Conservation (phyloP, 208 protist genomes). For the Acanthamoeba castellanii region DNA sequence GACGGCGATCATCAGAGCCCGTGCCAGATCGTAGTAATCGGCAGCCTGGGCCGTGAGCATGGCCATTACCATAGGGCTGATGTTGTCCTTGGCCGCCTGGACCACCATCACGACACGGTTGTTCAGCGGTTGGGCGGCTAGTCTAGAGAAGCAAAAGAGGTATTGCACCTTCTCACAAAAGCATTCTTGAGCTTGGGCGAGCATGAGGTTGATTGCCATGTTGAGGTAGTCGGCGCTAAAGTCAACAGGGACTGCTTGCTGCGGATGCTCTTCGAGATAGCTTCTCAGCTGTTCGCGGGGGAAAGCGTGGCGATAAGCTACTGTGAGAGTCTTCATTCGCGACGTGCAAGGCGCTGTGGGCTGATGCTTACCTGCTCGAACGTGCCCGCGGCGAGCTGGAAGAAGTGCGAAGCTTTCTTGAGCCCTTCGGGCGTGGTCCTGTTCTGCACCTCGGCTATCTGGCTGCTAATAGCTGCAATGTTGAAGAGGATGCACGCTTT, state of each 20-base stretch:
- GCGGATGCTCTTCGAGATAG: conserved; percentile 43
- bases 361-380: conserved; percentile 1
- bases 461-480: conserved; percentile 38
- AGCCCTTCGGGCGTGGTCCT: conserved; percentile 42
- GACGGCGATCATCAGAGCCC: background rate
- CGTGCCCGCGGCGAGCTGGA: conserved; percentile 46
- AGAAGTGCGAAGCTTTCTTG: conserved; percentile 60
- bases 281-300: background rate
- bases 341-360: background rate
- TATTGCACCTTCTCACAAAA: conserved; percentile 36
- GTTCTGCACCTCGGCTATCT: conserved; percentile 33
- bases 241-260: background rate
- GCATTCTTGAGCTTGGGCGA: conserved; percentile 57
- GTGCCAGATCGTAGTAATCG: conserved; percentile 14
- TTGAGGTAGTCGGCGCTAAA: conserved; percentile 34
- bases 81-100: conserved; percentile 55
- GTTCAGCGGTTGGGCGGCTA: background rate
- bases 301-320: background rate
- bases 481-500: conserved; percentile 42
- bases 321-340: no score
- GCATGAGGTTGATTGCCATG: conserved; percentile 53
- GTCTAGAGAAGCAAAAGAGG: background rate
- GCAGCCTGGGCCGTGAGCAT: conserved; percentile 34
- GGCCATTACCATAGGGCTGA: conserved; percentile 18
- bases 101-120: background rate